Percentiles rank a stretch among this genome's conserved stretches.
phyloP scores from a whole-genome alignment of 139 green algal genomes.

The Chlorella sorokiniana region DNA sequence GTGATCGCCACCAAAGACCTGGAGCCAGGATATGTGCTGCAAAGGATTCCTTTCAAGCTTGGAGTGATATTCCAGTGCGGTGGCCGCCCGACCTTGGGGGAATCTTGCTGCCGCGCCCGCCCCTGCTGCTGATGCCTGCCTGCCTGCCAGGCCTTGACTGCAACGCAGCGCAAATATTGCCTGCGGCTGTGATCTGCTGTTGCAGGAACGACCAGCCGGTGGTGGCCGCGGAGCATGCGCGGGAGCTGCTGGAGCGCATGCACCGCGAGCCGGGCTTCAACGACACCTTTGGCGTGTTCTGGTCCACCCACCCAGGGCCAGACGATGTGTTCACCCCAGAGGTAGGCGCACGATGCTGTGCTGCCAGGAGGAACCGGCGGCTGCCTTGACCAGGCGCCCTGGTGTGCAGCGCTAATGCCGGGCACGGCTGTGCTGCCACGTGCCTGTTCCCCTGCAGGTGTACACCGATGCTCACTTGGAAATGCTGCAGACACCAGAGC shows the following conservation, averaged over 20 bases:
- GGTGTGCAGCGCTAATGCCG: not conserved
- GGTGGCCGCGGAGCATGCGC: not conserved
- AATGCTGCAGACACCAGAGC: conserved; percentile 1
- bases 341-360: not conserved
- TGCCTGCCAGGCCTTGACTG: not conserved
- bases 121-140: not conserved
- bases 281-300: not conserved
- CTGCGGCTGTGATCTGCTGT: not conserved
- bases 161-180: not conserved
- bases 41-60: not conserved
- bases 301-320: not conserved
- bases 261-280: conserved; percentile 4
- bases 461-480: not conserved
- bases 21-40: not conserved
- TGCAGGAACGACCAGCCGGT: not conserved
- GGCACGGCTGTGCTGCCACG: too few relatives aligned
- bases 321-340: conserved; percentile 4
- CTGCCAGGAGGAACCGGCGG: not conserved
- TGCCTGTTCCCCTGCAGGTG: not conserved
- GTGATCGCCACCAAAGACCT: not conserved
- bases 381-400: not conserved
- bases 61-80: not conserved
- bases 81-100: not conserved
- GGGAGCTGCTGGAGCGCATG: not conserved
- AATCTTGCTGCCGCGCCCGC: not conserved